Base-by-base conservation (phyloP, 495 filamentous ascomycete genomes). In the Penicillium steckii region DNA sequence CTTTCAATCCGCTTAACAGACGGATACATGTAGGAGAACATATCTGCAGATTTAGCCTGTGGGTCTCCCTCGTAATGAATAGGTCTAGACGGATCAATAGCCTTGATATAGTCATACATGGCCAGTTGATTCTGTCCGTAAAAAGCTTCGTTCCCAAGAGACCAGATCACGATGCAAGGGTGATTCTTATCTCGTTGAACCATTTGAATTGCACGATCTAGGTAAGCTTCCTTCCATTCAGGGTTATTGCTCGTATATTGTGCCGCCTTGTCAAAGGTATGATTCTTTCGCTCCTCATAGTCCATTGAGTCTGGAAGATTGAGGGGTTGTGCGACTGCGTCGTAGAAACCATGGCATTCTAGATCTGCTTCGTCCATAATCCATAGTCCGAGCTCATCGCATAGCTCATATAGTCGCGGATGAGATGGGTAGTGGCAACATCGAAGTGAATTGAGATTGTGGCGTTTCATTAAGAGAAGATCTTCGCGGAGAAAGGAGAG, bases 351-450 rank as follows among this genome's bases (percentile, higher is more conserved):
- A 42, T 87, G 86, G 53, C 84, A 87, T 63, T 87, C 86, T 0
- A 88, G 74, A 57, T 90, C 85, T 0, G 83, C 82, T 61, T 90
- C 86, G 46, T 88, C 85, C 53, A 89, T 85, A 12, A 89, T 76
- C 73, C 80, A 89, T 25, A 90, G 68, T 0, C 86, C 86, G 24
- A 88, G 64, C 57, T 89, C 83, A 53, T 89, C 84, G 33, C 80
- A 81, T 2, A 89, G 63, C n/a, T 82, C 77, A 44, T 82, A 81
- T 7, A 87, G 69, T 22, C 62, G 62, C 1, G 79, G 75, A 50
- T 85, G 73, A 22, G 79, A 80, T 4, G 84, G 84, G 44, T 86
- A 82, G 50, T 87, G 83, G 24, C 76, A 82, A 49, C 80, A 83
- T 1, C 84, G 80, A 13, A 87, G 63, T 1, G 84, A 77, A 54